Evolutionary conservation across 2,329 filamentous ascomycete genomes (phyloP).

Genomic region (Cercospora sojina): DNA sequence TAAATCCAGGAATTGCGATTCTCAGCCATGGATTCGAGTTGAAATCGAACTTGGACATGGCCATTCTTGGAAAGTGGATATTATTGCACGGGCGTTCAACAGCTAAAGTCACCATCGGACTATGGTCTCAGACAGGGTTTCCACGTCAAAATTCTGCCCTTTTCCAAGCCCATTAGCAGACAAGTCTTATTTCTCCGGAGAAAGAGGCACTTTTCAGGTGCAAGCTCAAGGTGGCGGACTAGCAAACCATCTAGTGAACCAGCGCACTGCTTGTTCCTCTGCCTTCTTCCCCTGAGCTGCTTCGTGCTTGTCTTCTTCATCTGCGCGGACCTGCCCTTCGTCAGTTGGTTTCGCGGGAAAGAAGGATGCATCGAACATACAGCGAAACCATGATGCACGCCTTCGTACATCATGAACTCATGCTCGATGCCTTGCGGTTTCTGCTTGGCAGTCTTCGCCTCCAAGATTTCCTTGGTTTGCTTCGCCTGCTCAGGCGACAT

Average conservation of each 20-base stretch:
- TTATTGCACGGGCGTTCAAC: neutral
- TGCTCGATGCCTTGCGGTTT: slow-evolving; percentile 38
- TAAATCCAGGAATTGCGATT: neutral
- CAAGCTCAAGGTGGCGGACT: slow-evolving; percentile 4
- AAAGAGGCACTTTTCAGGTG: neutral
- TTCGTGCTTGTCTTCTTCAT: slow-evolving; percentile 37
- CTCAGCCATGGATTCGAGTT: neutral
- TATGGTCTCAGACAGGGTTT: neutral
- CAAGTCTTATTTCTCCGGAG: too few species aligned
- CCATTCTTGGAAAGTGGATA: neutral
- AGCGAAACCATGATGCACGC: slow-evolving; percentile 41
- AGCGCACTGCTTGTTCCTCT: slow-evolving; percentile 41
- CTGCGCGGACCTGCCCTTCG: slow-evolving; percentile 30
- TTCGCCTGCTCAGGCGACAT: slow-evolving; percentile 37
- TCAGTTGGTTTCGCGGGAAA: neutral
- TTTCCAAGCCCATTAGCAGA: neutral
- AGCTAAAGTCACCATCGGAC: neutral
- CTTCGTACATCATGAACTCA: slow-evolving; percentile 42
- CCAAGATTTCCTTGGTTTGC: slow-evolving; percentile 37
- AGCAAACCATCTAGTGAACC: slow-evolving; percentile 41
- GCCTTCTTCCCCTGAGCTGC: slow-evolving; percentile 39
- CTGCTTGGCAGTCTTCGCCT: slow-evolving; percentile 37
- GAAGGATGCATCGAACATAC: slow-evolving; percentile 16
- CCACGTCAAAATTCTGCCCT: neutral
- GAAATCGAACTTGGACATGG: neutral